Conservation (phyloP, 371 early-diverging fungal genomes). For the Mucor racemosus region DNA sequence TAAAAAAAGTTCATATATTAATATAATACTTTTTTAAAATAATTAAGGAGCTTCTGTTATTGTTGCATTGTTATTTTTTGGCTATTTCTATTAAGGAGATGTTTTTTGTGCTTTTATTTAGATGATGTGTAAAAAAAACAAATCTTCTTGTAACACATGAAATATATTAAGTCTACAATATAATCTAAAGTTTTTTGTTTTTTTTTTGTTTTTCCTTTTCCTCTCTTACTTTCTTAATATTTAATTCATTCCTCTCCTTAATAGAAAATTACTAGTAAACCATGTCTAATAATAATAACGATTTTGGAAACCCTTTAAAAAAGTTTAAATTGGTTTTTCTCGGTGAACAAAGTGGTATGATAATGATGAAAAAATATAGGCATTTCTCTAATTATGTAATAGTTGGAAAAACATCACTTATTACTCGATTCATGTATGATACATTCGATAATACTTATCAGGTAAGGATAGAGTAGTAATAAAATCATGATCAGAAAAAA, state of each 20-base stretch:
- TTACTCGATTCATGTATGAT: constrained; percentile 99
- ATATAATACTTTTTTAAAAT: not conserved
- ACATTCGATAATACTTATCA: constrained; percentile 97
- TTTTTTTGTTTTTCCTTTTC: not conserved
- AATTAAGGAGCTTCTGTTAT: not conserved
- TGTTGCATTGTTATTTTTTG: not conserved
- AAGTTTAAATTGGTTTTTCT: constrained; percentile 94
- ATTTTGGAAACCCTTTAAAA: constrained; percentile 69
- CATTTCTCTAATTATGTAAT: not conserved
- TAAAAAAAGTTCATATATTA: not conserved
- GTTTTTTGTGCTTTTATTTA: not conserved
- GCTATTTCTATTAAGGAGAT: not conserved
- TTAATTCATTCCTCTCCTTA: constrained; percentile 5
- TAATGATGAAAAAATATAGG: not conserved
- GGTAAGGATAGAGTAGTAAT: constrained; percentile 44
- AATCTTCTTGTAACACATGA: constrained; percentile 4
- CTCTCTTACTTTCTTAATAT: not conserved
- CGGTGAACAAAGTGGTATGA: constrained; percentile 94
- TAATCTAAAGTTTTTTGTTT: not conserved
- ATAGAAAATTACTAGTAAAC: constrained; percentile 5
- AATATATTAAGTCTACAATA: not conserved
- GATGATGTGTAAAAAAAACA: not conserved
- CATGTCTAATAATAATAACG: constrained; percentile 28
- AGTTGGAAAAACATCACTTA: constrained; percentile 99
- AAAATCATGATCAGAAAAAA: not conserved